A percentile compares a stretch with the other conserved stretches of the same genome.
Conservation (phyloP, 768 basidiomycete genomes). For the Cystofilobasidium ferigula region DNA sequence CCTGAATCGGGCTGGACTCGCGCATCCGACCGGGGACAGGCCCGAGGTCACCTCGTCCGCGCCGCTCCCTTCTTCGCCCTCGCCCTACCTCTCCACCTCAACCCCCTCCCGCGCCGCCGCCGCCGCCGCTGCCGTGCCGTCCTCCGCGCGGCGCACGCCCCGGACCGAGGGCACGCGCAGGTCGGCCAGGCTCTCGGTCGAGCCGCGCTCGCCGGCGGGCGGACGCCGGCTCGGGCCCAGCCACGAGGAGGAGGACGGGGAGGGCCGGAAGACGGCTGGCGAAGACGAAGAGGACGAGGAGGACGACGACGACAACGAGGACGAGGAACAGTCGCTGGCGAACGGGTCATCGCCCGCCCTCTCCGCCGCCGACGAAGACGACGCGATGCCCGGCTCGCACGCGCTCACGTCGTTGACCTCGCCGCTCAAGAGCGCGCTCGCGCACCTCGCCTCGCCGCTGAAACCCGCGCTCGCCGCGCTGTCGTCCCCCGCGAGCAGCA, state of each 20-base stretch:
- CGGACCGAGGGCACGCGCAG: too few relatives aligned
- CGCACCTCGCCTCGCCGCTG: neutral
- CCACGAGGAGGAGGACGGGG: neutral
- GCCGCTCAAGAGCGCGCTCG: neutral
- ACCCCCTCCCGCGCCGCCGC: too few relatives aligned
- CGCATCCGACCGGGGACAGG: too few relatives aligned
- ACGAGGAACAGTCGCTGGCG: neutral
- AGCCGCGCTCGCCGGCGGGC: neutral
- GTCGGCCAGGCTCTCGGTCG: neutral
- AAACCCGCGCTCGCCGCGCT: neutral
- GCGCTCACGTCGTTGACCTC: neutral
- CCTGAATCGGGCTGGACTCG: too few relatives aligned
- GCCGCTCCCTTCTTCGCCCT: too few relatives aligned
- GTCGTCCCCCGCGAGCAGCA: neutral
- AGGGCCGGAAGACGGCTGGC: neutral
- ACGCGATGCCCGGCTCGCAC: neutral
- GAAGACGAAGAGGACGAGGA: neutral
- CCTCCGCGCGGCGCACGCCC: too few relatives aligned
- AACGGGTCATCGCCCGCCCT: neutral
- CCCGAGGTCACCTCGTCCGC: too few relatives aligned
- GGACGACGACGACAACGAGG: neutral
- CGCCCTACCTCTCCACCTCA: too few relatives aligned
- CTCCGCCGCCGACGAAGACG: neutral
- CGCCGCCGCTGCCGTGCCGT: too few relatives aligned
- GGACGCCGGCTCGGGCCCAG: neutral